phyloP scores from a whole-genome alignment of 345 rosid species.

The Clausena lansium region DNA sequence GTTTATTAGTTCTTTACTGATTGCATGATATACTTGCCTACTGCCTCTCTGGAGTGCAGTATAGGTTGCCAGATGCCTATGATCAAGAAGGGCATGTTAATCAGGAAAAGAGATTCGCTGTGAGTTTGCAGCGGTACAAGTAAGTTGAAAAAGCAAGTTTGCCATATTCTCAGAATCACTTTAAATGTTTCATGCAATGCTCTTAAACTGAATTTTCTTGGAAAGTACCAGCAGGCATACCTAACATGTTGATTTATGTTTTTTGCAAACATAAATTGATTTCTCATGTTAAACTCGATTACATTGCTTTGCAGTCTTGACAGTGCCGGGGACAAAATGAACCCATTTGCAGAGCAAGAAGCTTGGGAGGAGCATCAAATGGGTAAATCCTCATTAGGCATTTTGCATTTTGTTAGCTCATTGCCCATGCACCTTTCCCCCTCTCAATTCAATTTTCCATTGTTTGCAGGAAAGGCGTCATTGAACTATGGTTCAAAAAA shows the following conservation, averaged over 20 bases:
- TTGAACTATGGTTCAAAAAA: constrained; percentile 82
- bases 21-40: constrained; percentile 6
- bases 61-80: constrained; percentile 95
- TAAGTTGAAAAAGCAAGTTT: constrained; percentile 26
- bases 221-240: neutral
- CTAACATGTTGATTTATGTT: neutral
- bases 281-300: constrained; percentile 5
- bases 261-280: neutral
- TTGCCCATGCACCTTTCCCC: neutral
- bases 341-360: constrained; percentile 98
- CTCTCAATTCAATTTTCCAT: neutral
- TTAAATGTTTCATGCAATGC: neutral
- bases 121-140: constrained; percentile 87
- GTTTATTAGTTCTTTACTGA: neutral
- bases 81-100: constrained; percentile 80
- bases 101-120: constrained; percentile 95
- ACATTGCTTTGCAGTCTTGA: constrained; percentile 45
- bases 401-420: constrained; percentile 11
- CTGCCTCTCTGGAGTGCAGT: constrained; percentile 46
- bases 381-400: constrained; percentile 40
- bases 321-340: constrained; percentile 78
- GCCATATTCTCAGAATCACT: neutral
- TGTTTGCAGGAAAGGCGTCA: constrained; percentile 71
- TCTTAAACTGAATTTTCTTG: constrained; percentile 14
- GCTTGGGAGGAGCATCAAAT: constrained; percentile 99